A percentile compares a stretch with the other conserved stretches of the same genome.
Conservation (phyloP, 352 stramenopile species). For the Phytophthora chlamydospora region DNA sequence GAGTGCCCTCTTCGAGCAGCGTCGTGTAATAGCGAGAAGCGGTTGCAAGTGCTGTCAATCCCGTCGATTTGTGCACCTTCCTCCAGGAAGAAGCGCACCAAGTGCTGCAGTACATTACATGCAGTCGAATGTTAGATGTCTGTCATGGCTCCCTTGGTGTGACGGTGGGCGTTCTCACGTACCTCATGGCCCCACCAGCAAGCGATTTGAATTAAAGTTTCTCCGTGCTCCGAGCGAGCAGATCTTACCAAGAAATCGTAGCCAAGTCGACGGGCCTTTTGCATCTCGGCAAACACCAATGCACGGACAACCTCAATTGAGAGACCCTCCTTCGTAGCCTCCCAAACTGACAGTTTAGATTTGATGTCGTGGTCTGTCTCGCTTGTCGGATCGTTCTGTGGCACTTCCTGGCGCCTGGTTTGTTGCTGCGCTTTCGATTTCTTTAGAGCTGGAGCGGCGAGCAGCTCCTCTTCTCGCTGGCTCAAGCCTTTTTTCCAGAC, state of each 20-base stretch:
- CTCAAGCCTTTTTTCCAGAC: conserved; percentile 52
- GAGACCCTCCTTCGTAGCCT: conserved; percentile 60
- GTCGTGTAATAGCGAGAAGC: conserved; percentile 72
- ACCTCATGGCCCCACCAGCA: conserved; percentile 76
- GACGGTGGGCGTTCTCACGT: not conserved
- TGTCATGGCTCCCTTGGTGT: not conserved
- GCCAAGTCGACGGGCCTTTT: conserved; percentile 62
- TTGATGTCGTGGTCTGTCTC: conserved; percentile 35
- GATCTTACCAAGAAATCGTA: conserved; percentile 62
- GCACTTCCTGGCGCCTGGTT: conserved; percentile 16
- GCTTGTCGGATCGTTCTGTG: conserved; percentile 23
- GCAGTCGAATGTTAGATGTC: not conserved
- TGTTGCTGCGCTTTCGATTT: conserved; percentile 18
- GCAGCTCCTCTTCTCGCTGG: conserved; percentile 40
- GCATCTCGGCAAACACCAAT: conserved; percentile 65
- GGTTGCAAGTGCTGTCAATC: conserved; percentile 63
- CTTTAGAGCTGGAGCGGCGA: not conserved
- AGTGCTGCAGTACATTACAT: conserved; percentile 30
- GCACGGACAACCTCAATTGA: conserved; percentile 53
- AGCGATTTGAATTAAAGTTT: conserved; percentile 70
- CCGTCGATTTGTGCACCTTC: conserved; percentile 60
- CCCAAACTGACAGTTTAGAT: conserved; percentile 70
- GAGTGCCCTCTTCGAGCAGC: conserved; percentile 57
- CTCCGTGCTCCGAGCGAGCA: conserved; percentile 54
- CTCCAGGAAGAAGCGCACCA: conserved; percentile 63